A percentile compares a stretch with the other conserved stretches of the same genome.
phyloP scores from a whole-genome alignment of 371 early-diverging fungal species.

The Cokeromyces recurvatus region DNA sequence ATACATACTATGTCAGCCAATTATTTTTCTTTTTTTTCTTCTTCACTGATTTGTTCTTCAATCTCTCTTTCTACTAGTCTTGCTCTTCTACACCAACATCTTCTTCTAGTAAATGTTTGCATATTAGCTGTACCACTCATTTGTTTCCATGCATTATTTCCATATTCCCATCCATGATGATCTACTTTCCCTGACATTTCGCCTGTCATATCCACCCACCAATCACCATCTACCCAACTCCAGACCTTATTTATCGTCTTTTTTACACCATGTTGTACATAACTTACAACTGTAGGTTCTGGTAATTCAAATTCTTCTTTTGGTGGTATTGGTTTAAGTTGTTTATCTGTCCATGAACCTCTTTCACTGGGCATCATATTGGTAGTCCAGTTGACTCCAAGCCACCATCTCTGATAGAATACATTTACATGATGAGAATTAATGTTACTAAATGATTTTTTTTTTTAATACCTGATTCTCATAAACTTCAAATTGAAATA shows the following conservation, averaged over 20 bases:
- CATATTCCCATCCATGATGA: conserved; percentile 45
- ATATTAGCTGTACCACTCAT: conserved; percentile 30
- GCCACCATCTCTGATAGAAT: conserved; percentile 48
- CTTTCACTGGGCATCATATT: conserved; percentile 48
- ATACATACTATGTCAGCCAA: no score
- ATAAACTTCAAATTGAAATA: conserved; percentile 44
- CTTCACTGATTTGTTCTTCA: not conserved
- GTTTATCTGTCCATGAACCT: conserved; percentile 33
- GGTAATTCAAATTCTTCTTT: conserved; percentile 38
- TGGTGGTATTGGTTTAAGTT: conserved; percentile 26
- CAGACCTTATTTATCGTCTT: conserved; percentile 27
- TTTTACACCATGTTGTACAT: not conserved
- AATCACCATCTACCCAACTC: conserved; percentile 43
- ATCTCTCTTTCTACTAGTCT: conserved; percentile 28
- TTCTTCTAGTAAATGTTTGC: conserved; percentile 40
- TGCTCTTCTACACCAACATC: conserved; percentile 44
- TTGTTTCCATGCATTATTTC: conserved; percentile 46
- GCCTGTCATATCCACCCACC: conserved; percentile 52
- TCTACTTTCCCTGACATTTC: conserved; percentile 33
- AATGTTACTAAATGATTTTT: no score
- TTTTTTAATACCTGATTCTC: conserved; percentile 27
- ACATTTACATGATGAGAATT: no score
- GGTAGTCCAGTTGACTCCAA: conserved; percentile 43
- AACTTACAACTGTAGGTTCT: conserved; percentile 11
- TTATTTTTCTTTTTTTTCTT: conserved; percentile 5